Evolutionary conservation across 1,284 basidiomycete species (phyloP).

Genomic region (Farysia itapuensis): DNA sequence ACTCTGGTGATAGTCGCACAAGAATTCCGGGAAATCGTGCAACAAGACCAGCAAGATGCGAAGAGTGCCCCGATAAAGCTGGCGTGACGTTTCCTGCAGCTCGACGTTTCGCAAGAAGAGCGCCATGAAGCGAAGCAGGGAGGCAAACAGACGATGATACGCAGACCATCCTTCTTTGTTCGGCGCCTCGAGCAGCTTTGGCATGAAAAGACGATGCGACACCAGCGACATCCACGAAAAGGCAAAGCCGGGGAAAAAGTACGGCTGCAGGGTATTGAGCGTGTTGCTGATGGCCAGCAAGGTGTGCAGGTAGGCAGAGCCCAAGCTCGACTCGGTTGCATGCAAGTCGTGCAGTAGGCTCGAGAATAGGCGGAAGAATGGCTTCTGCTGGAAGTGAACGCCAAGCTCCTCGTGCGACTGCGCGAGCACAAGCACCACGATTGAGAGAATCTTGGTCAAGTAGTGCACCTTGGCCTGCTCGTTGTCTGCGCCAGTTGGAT

Average conservation of each 20-base stretch:
- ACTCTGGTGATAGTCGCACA: conserved; percentile 94
- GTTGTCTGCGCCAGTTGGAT: conserved; percentile 79
- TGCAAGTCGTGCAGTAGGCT: conserved; percentile 90
- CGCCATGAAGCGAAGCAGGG: conserved; percentile 87
- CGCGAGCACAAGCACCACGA: conserved; percentile 91
- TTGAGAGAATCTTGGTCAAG: conserved; percentile 94
- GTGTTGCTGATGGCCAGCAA: conserved; percentile 87
- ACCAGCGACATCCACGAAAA: conserved; percentile 98
- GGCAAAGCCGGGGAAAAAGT: conserved; percentile 94
- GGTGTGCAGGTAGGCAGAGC: conserved; percentile 81
- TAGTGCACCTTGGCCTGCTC: conserved; percentile 95
- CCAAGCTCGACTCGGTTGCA: conserved; percentile 77
- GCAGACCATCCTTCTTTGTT: conserved; percentile 91
- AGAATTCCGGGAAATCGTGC: conserved; percentile 98
- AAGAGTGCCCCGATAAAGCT: conserved; percentile 88
- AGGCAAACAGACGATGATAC: conserved; percentile 90
- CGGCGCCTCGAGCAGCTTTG: conserved; percentile 81
- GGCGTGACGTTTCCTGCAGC: conserved; percentile 78
- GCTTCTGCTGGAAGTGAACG: conserved; percentile 88
- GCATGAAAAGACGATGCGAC: conserved; percentile 96
- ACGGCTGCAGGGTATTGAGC: conserved; percentile 92
- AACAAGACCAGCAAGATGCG: conserved; percentile 89
- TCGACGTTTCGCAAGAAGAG: conserved; percentile 85
- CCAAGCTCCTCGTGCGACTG: conserved; percentile 94
- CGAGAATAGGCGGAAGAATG: conserved; percentile 98